A percentile compares a stretch with the other conserved stretches of the same genome.
Evolutionary conservation across 352 stramenopile species (phyloP).

Genomic region (Achlya hypogyna): DNA sequence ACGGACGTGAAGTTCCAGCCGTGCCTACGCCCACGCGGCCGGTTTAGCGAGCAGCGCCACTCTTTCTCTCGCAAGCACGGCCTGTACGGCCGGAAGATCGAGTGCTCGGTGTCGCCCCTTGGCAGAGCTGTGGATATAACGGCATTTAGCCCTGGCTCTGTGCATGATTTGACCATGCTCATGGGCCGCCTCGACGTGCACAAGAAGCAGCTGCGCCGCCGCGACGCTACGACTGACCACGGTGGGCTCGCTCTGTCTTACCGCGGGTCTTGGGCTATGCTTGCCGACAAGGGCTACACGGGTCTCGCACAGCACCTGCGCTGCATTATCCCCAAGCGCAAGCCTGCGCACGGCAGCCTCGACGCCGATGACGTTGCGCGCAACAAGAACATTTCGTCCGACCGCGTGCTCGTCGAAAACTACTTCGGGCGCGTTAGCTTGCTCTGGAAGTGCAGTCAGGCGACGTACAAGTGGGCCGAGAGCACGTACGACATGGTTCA

Average conservation of each 20-base stretch:
- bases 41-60: constrained; percentile 1
- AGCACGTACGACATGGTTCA: neutral
- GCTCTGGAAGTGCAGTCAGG: constrained; percentile 6
- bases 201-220: too few species aligned
- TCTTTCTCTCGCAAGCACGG: constrained; percentile 14
- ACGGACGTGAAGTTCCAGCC: constrained; percentile 12
- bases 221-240: neutral
- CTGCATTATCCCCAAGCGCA: neutral
- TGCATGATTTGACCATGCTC: neutral
- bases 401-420: constrained; percentile 6
- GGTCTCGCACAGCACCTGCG: neutral
- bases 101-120: neutral
- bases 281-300: constrained; percentile 6
- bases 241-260: neutral
- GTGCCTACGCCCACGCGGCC: neutral
- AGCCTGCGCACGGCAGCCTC: neutral
- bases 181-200: neutral
- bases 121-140: neutral
- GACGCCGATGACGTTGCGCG: neutral
- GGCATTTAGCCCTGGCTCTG: neutral
- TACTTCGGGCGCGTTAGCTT: constrained; percentile 1
- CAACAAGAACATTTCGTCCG: constrained; percentile 1
- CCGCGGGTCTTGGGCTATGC: neutral
- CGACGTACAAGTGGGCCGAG: neutral
- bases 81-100: constrained; percentile 10